Base-by-base conservation (phyloP, 2,329 filamentous ascomycete genomes). In the Fusarium heterosporum region DNA sequence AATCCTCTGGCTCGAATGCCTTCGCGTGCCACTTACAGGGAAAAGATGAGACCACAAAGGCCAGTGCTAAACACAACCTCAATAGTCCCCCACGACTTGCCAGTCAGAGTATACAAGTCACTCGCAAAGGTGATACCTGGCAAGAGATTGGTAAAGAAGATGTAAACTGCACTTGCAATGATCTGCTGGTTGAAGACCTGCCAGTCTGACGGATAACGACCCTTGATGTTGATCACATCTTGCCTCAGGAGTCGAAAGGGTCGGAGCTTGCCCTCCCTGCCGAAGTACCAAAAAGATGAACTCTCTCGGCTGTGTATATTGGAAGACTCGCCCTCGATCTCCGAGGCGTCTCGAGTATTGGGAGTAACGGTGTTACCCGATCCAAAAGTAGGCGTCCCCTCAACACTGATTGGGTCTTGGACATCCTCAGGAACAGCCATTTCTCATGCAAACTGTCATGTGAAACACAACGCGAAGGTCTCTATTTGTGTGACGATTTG, bases 111-210 rank as follows among this genome's bases (percentile, higher is more conserved):
- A 71, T 88, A 89, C 56, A 90, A 75, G 73, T 90, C 88, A 73
- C 85, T 88, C 1, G 87, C 87, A 75, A 90, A 90, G 0, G 88
- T 90, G 70, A 90, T 89, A 2, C 88, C 87, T 0, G 88, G 88
- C 12, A 90, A 75, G 8, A 90, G 79, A 72, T 90, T 90, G 28
- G 87, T 89, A 72, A 90, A 90, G 79, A 89, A 90, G 61, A 90
- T 83, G 75, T 89, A 89, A 29, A 90, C 83, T 2, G 87, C 84
- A 70, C 86, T 89, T 25, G 88, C 87, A 52, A 90, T 77, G 8
- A 90, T 79, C 38, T 89, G 78, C 70, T 90, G 88, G 70, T 90
- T 90, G 75, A 90, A 90, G 22, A 84, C 66, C 6, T 76, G 79
- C 85, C 85, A 87, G 68, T 87, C 85, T 3, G 84, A 86, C 3